A percentile compares a stretch with the other conserved stretches of the same genome.
Evolutionary conservation across 805 yeast genomes (phyloP).

Genomic region (Nakazawaea peltata): DNA sequence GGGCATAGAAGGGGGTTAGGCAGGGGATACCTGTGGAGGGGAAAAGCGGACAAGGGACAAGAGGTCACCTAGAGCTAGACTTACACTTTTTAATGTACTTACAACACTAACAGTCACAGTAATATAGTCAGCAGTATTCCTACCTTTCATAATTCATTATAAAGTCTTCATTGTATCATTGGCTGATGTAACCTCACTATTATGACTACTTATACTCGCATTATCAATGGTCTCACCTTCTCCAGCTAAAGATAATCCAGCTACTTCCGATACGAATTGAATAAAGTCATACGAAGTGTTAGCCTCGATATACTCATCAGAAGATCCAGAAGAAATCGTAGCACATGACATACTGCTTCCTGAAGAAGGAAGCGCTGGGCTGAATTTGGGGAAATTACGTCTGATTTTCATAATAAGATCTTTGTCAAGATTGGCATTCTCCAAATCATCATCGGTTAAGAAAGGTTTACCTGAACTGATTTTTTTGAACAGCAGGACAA

Average conservation of each 20-base stretch:
- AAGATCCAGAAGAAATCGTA: neutral
- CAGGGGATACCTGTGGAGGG: no score
- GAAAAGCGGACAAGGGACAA: no score
- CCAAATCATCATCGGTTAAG: slow-evolving; percentile 30
- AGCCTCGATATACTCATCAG: slow-evolving; percentile 1
- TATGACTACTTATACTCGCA: slow-evolving; percentile 4
- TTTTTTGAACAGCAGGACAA: slow-evolving; percentile 25
- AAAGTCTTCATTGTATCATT: neutral
- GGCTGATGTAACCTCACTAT: neutral
- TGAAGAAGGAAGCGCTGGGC: neutral
- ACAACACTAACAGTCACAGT: no score
- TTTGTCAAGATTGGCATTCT: slow-evolving; percentile 21
- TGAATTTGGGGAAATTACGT: slow-evolving; percentile 5
- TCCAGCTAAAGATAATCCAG: slow-evolving; percentile 2
- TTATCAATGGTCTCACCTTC: slow-evolving; percentile 7
- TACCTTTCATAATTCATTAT: no score
- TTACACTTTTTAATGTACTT: no score
- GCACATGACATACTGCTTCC: neutral
- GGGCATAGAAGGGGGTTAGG: no score
- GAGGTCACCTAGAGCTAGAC: no score
- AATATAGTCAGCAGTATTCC: no score
- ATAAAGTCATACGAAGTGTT: slow-evolving; percentile 7
- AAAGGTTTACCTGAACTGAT: slow-evolving; percentile 29
- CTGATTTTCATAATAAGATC: slow-evolving; percentile 1
- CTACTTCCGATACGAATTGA: slow-evolving; percentile 7